Evolutionary conservation across 176 grass and related monocot species (phyloP), one percentile per base, ranked within the genome.

Genomic region (Puya raimondii): DNA sequence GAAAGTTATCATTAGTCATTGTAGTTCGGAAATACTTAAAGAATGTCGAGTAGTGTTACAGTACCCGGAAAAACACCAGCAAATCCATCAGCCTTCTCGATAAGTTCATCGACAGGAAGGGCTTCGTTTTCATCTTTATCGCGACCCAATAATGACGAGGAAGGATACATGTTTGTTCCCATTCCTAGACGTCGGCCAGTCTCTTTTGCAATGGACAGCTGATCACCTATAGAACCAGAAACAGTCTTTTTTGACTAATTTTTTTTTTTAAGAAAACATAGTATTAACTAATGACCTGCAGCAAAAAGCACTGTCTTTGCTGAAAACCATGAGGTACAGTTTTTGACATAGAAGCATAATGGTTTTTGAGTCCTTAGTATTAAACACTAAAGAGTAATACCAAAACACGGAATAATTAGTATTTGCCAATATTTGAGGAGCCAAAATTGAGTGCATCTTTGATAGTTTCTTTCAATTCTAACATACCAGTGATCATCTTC

Each of bases 201-300:
- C 83, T 96, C 91, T 72, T 91, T 96, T n/a, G 87, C 91, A 64
- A 96, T 96, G 25, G 91, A 84, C 72, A 96, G 75, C 51, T 96
- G 91, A 79, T 96, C 91, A 27, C 89, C 85, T 92, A 72, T 64
- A 29, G 22, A 50, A 54, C 16, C 23, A 53, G 53, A 47, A 29
- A 9, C 33, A 61, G 9, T 14, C 51, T 57, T 42, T 42, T 42
- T 42, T 42, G 33, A 42, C 33, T 7, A 42, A 7, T 0, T 42
- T 42, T 42, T 42, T 42, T 42, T 42, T 7, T 4, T 0, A 8
- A 42, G 7, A 5, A 42, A 42, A 42, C 33, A 7, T 42, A 42
- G 33, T 42, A 42, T 42, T 42, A 42, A 42, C 33, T 42, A 42
- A 42, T 42, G 33, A 42, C 4, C 4, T 42, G 33, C 33, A 42